Evolutionary conservation across 805 yeast species (phyloP).

Genomic region (Cyberlindnera bimundalis): DNA sequence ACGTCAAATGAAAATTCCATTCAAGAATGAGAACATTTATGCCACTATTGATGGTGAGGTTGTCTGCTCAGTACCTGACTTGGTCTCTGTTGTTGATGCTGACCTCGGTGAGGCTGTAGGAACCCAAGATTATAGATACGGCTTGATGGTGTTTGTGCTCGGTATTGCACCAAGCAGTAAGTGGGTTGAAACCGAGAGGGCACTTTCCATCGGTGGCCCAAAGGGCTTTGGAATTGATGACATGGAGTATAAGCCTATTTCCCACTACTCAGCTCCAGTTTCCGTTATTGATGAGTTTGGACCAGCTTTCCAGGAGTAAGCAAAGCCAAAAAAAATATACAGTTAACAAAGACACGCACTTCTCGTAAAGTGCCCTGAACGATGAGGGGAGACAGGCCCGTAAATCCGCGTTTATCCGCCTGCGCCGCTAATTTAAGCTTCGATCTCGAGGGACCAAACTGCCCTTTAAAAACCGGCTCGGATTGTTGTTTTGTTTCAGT

Average conservation of each 20-base stretch:
- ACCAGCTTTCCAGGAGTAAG: background rate
- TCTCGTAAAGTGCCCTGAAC: too few relatives aligned
- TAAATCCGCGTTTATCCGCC: too few relatives aligned
- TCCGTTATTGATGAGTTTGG: constrained; percentile 37
- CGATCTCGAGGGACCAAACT: too few relatives aligned
- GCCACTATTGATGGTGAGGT: constrained; percentile 30
- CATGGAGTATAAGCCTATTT: constrained; percentile 36
- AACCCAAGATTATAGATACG: constrained; percentile 46
- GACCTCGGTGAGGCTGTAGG: constrained; percentile 46
- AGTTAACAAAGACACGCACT: too few relatives aligned
- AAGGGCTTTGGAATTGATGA: constrained; percentile 34
- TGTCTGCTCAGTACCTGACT: constrained; percentile 45
- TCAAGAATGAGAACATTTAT: constrained; percentile 45
- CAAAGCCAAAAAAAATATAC: too few relatives aligned
- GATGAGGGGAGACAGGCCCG: too few relatives aligned
- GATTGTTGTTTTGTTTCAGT: too few relatives aligned
- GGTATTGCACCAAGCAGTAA: constrained; percentile 36
- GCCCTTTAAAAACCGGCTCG: too few relatives aligned
- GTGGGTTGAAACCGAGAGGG: constrained; percentile 38
- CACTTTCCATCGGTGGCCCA: constrained; percentile 39
- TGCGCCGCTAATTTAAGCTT: too few relatives aligned
- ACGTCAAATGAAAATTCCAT: constrained; percentile 35
- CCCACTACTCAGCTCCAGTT: constrained; percentile 31
- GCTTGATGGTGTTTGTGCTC: constrained; percentile 41
- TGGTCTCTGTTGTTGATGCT: constrained; percentile 40